Conservation (phyloP, 192 early-diverging fungal species). For the Podila epigama region DNA sequence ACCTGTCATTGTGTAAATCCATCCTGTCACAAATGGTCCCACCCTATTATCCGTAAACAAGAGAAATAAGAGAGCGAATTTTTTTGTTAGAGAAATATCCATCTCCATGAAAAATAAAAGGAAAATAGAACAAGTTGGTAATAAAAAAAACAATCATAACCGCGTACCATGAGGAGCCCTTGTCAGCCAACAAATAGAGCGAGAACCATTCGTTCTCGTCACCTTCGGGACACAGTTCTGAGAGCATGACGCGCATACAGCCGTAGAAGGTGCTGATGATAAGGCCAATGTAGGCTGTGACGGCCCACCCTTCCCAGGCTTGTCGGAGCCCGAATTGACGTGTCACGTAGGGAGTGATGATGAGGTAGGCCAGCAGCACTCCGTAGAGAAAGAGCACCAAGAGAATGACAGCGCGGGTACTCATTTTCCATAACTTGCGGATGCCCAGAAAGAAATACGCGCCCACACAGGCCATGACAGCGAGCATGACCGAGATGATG, state of each 20-base stretch:
- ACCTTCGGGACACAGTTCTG: slow-evolving; percentile 68
- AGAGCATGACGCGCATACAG: slow-evolving; percentile 59
- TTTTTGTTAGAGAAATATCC: neutral
- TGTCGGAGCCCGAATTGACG: slow-evolving; percentile 30
- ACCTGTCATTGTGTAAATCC: slow-evolving; percentile 42
- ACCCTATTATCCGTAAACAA: slow-evolving; percentile 38
- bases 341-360: slow-evolving; percentile 52
- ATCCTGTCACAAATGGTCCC: slow-evolving; percentile 52
- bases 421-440: slow-evolving; percentile 51
- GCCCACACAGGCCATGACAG: slow-evolving; percentile 57
- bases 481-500: slow-evolving; percentile 56
- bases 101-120: neutral
- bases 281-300: slow-evolving; percentile 50
- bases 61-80: neutral
- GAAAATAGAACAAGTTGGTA: neutral
- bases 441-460: slow-evolving; percentile 54
- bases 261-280: slow-evolving; percentile 58
- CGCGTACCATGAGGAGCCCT: slow-evolving; percentile 58
- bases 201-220: slow-evolving; percentile 74
- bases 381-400: slow-evolving; percentile 40
- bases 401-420: slow-evolving; percentile 58
- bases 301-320: slow-evolving; percentile 29
- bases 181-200: slow-evolving; percentile 68
- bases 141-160: neutral
- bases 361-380: slow-evolving; percentile 56